Evolutionary conservation across 2,329 filamentous ascomycete species (phyloP), one percentile per base, ranked within the genome.

Genomic region (Fusarium clavum): DNA sequence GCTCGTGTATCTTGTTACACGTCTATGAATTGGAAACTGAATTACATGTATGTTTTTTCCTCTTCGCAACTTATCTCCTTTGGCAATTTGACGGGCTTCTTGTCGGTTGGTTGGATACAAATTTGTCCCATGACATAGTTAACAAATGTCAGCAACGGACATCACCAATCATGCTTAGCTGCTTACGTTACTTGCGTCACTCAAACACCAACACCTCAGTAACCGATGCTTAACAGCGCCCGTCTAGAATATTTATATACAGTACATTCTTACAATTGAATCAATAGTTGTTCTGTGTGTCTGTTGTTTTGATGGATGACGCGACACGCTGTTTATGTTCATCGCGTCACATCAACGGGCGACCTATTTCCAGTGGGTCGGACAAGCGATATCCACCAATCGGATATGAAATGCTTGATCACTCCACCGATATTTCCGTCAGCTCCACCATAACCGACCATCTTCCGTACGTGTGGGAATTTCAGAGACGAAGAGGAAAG

Each of bases 361-460:
- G 18, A 38, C 3, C 16, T 5, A n/a, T 6, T 38, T 11, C 16
- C 3, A 7, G 18, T 38, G 18, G 34, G 18, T 4, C 34, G n/a
- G 18, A 4, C 1, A 38, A n/a, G 2, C 34, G 18, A n/a, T 3
- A 38, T 4, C 0, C 34, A n/a, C 34, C 34, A 38, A 38, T 38
- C 18, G 34, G 34, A 38, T 38, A n/a, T 38, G 3, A 9, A 9
- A 9, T 12, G 34, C 10, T 12, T 11, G 6, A 4, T 2, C 3
- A 38, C 18, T 38, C 18, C 11, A 38, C 10, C 18, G 18, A 2
- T 11, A 12, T n/a, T 1, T 38, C 34, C 18, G 34, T 7, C 34
- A 1, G 18, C 18, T 3, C 34, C 34, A n/a, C 10, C 10, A 4
- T 7, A n/a, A 38, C 34, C 34, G 2, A n/a, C 6, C 0, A n/a